phyloP scores from a whole-genome alignment of 176 grass and related monocot genomes.

The Thinopyrum elongatum region DNA sequence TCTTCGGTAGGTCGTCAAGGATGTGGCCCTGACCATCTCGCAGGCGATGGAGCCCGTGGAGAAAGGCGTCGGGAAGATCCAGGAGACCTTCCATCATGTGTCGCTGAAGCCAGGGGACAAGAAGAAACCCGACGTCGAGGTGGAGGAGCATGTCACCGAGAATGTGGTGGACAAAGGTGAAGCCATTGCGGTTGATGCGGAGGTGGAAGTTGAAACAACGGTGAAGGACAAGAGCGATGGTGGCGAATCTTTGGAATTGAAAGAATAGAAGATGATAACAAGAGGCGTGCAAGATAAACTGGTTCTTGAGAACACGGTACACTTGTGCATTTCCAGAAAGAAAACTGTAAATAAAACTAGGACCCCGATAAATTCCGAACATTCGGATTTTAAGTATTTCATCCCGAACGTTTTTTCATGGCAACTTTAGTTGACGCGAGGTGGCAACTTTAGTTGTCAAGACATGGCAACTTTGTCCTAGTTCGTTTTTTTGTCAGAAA shows the following conservation, averaged over 20 bases:
- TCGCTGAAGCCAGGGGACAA: slow-evolving; percentile 39
- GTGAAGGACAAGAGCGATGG: background rate
- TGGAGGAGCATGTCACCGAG: slow-evolving; percentile 51
- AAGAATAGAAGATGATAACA: slow-evolving; percentile 1
- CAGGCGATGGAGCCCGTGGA: slow-evolving; percentile 79
- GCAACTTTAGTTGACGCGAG: no score
- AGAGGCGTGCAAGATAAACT: background rate
- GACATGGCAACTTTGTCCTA: no score
- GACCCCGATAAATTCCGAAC: no score
- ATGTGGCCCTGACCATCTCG: slow-evolving; percentile 78
- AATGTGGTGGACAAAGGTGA: slow-evolving; percentile 32
- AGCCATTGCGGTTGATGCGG: slow-evolving; percentile 9
- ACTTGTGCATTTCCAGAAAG: background rate
- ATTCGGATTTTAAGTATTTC: no score
- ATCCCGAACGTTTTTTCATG: no score
- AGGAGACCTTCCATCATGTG: slow-evolving; percentile 69
- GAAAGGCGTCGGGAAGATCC: slow-evolving; percentile 80
- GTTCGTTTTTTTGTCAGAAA: no score
- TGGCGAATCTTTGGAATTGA: slow-evolving; percentile 28
- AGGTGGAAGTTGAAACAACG: slow-evolving; percentile 41
- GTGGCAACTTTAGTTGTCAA: no score
- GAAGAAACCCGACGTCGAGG: slow-evolving; percentile 45
- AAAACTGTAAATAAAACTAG: background rate
- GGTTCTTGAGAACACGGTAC: background rate
- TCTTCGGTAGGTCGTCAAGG: slow-evolving; percentile 66